Evolutionary conservation across 352 stramenopile species (phyloP).

Genomic region (Phytophthora foliorum): DNA sequence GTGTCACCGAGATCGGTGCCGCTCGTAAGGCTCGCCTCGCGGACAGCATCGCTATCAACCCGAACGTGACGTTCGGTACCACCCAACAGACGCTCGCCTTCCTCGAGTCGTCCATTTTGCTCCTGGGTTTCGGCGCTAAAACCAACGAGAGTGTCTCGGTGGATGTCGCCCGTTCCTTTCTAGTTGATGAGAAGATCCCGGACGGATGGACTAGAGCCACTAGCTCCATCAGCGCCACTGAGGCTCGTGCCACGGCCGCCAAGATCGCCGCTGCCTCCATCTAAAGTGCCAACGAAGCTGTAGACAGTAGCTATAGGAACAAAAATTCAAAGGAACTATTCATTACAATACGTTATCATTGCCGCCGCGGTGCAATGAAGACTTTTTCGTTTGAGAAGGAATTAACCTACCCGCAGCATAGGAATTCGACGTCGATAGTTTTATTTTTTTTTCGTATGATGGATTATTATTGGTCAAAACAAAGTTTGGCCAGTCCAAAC

Average conservation of each 20-base stretch:
- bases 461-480: no score
- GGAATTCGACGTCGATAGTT: no score
- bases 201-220: slow-evolving; percentile 26
- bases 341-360: no score
- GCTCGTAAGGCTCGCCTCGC: slow-evolving; percentile 46
- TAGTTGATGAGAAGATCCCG: slow-evolving; percentile 55
- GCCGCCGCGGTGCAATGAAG: no score
- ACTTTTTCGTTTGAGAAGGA: no score
- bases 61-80: slow-evolving; percentile 43
- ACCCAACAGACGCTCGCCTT: slow-evolving; percentile 45
- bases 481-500: no score
- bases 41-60: slow-evolving; percentile 43
- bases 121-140: slow-evolving; percentile 45
- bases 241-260: slow-evolving; percentile 37
- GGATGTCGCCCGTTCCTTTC: slow-evolving; percentile 38
- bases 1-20: slow-evolving; percentile 39
- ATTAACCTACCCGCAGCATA: no score
- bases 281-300: neutral
- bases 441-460: no score
- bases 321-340: neutral
- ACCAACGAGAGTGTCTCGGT: slow-evolving; percentile 40
- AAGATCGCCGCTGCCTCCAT: slow-evolving; percentile 38
- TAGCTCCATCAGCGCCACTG: slow-evolving; percentile 36
- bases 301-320: slow-evolving; percentile 19
- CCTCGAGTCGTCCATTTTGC: slow-evolving; percentile 45